phyloP scores from a whole-genome alignment of 2,329 filamentous ascomycete species.

The Colletotrichum melonis region DNA sequence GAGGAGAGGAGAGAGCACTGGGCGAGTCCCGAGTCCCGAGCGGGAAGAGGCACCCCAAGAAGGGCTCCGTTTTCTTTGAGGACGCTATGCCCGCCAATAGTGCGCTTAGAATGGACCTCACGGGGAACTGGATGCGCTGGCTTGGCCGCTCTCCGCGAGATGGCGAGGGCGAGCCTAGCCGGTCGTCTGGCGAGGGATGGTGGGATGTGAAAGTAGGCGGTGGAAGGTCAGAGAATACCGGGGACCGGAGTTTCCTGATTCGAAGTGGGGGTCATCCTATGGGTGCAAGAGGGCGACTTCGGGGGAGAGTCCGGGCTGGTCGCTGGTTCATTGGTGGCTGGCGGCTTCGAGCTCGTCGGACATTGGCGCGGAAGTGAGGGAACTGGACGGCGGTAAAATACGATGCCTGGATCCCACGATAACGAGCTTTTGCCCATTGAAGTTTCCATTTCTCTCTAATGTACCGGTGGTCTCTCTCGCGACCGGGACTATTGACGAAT shows the following conservation, averaged over 20 bases:
- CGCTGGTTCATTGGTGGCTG: background rate
- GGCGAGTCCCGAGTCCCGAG: background rate
- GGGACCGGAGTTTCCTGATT: conserved; percentile 32
- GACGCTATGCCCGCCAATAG: background rate
- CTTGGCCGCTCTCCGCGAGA: background rate
- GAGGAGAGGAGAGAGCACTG: no score
- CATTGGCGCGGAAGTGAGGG: conserved; percentile 21
- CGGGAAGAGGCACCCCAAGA: no score
- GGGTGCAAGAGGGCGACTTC: background rate
- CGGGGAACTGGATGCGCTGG: conserved; percentile 17
- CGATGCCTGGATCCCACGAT: background rate
- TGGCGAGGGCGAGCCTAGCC: background rate
- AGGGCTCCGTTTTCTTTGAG: background rate
- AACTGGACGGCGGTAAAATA: background rate
- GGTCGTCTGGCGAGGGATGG: background rate
- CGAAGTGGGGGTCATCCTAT: conserved; percentile 1
- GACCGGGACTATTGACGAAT: background rate
- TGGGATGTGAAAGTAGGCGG: background rate
- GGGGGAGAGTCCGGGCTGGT: background rate
- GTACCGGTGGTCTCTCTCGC: no score
- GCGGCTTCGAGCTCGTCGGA: conserved; percentile 13
- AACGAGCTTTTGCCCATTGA: background rate
- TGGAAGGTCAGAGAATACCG: conserved; percentile 29
- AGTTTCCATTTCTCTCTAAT: background rate
- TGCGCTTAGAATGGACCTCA: background rate